A percentile compares a stretch with the other conserved stretches of the same genome.
These are phyloP conservation scores for Protomyces gravidus DNA, from an alignment of 1,139 yeast genomes.

Conservation along the genomic window DNA sequence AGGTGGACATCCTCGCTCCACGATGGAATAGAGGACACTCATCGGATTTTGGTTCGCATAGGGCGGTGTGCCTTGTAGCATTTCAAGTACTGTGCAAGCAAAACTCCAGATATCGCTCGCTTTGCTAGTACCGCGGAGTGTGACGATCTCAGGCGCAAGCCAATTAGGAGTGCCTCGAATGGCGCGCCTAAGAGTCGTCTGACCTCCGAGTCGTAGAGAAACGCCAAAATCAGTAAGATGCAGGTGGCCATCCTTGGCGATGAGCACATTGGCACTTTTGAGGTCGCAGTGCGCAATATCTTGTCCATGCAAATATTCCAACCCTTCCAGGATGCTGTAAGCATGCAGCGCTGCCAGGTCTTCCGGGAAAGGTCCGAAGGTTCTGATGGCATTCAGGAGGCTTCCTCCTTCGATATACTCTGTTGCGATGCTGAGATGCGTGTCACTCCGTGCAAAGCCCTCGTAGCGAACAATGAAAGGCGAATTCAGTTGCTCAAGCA, in stretches of 20 bases:
- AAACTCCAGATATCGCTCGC: constrained; percentile 65
- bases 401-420: constrained; percentile 75
- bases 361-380: constrained; percentile 56
- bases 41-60: constrained; percentile 74
- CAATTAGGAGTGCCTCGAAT: constrained; percentile 71
- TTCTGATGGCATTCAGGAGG: constrained; percentile 59
- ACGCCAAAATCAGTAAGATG: constrained; percentile 79
- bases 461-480: constrained; percentile 83
- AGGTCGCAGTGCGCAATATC: constrained; percentile 76
- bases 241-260: constrained; percentile 56
- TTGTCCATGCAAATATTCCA: constrained; percentile 61
- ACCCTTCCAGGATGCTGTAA: constrained; percentile 67
- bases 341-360: constrained; percentile 56
- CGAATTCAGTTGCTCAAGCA: constrained; percentile 45
- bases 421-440: constrained; percentile 67
- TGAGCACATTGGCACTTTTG: constrained; percentile 69
- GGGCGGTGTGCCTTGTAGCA: constrained; percentile 83
- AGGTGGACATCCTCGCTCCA: constrained; percentile 75
- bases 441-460: constrained; percentile 71
- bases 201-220: constrained; percentile 48
- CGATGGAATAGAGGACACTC: constrained; percentile 89
- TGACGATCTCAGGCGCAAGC: constrained; percentile 82
- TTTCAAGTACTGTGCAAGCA: constrained; percentile 87
- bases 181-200: constrained; percentile 31
- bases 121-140: constrained; percentile 79